Conservation (phyloP, 2,329 filamentous ascomycete species). For the Ceratocystis colombiana region DNA sequence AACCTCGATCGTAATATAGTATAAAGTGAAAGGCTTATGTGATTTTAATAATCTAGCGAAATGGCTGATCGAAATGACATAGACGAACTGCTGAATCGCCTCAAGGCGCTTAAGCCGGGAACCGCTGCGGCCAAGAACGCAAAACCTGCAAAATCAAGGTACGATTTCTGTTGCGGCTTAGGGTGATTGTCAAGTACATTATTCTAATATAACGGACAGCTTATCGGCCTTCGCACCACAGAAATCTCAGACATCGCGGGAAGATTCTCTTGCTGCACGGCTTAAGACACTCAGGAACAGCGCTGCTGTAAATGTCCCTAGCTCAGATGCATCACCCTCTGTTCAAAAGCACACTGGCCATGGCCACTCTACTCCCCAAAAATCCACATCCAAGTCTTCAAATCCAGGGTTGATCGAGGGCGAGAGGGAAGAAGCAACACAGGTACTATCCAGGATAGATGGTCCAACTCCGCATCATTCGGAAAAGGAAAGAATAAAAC, state of each 20-base stretch:
- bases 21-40: not conserved
- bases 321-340: not conserved
- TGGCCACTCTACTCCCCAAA: not conserved
- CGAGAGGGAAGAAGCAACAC: not conserved
- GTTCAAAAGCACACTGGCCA: not conserved
- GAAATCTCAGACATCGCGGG: conserved; percentile 34
- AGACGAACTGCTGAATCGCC: conserved; percentile 38
- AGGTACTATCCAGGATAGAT: conserved; percentile 15
- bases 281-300: conserved; percentile 40
- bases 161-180: not conserved
- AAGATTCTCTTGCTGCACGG: conserved; percentile 44
- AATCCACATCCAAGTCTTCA: not conserved
- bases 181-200: not conserved
- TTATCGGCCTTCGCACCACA: conserved; percentile 26
- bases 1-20: not conserved
- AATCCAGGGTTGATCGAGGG: not conserved
- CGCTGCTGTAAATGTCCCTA: not conserved
- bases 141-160: conserved; percentile 14
- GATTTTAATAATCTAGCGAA: no score
- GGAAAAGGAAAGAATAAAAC: conserved; percentile 42
- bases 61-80: conserved; percentile 19
- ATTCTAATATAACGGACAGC: conserved; percentile 1
- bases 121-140: conserved; percentile 29
- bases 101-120: conserved; percentile 43
- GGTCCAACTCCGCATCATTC: conserved; percentile 36